Percentiles rank a stretch among this genome's conserved stretches.
These are phyloP conservation scores for Coniochaeta hoffmannii DNA, from an alignment of 2,329 filamentous ascomycete species.

Conservation along the genomic window DNA sequence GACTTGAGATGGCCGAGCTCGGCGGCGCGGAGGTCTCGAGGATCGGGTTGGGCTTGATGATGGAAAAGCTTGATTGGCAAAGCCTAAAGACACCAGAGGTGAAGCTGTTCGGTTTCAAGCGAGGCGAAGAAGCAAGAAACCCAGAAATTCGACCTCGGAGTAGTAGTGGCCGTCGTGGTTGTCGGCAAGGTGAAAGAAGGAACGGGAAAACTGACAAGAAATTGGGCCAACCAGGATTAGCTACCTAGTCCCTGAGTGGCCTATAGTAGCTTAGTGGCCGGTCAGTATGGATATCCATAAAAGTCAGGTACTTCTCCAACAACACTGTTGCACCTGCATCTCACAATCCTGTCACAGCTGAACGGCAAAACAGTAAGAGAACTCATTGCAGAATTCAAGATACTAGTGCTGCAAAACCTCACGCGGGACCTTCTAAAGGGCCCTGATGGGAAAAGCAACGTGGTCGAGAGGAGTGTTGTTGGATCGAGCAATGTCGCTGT, in stretches of 20 bases:
- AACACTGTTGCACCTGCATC: neutral
- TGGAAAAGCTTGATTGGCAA: neutral
- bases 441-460: no score
- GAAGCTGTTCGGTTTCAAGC: neutral
- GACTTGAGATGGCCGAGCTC: neutral
- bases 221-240: conserved; percentile 1
- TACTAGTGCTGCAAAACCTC: neutral
- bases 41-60: neutral
- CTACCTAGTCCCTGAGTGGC: neutral
- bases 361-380: neutral
- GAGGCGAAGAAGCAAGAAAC: neutral
- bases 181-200: neutral
- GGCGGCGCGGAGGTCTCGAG: neutral
- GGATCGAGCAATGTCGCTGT: no score
- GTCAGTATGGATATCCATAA: no score
- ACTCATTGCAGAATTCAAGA: neutral
- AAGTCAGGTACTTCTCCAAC: neutral
- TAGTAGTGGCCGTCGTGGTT: neutral
- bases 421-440: no score
- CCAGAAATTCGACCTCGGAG: neutral
- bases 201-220: conserved; percentile 2
- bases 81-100: neutral
- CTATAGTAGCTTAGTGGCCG: neutral
- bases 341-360: neutral
- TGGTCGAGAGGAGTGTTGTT: no score